These are phyloP conservation scores for Cantharellus anzutake DNA, from an alignment of 768 basidiomycete genomes.

Conservation along the genomic window DNA sequence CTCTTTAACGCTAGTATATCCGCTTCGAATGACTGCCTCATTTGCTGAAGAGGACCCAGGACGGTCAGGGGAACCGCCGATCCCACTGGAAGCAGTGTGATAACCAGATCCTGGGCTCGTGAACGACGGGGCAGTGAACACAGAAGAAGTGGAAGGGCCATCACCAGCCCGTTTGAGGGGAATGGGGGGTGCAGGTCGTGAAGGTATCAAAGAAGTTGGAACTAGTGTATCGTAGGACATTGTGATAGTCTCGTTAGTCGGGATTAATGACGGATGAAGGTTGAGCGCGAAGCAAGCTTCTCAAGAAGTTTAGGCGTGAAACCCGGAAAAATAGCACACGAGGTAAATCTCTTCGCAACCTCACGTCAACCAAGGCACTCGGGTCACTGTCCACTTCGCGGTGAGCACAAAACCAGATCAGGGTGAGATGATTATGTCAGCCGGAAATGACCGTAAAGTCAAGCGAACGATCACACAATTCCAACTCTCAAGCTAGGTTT, in stretches of 20 bases:
- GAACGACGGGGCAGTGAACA: conserved; percentile 21
- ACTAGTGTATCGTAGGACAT: conserved; percentile 2
- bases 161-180: conserved; percentile 32
- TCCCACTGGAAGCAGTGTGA: conserved; percentile 51
- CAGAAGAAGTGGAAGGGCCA: conserved; percentile 32
- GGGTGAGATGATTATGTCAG: too few relatives aligned
- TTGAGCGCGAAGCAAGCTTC: too few relatives aligned
- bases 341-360: too few relatives aligned
- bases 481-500: too few relatives aligned
- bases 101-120: conserved; percentile 35
- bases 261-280: neutral
- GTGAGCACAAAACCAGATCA: too few relatives aligned
- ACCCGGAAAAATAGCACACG: too few relatives aligned
- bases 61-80: conserved; percentile 48
- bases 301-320: too few relatives aligned
- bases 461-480: too few relatives aligned
- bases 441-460: too few relatives aligned
- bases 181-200: conserved; percentile 58
- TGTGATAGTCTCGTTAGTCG: neutral
- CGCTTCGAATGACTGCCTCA: conserved; percentile 31
- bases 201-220: conserved; percentile 39
- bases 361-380: too few relatives aligned
- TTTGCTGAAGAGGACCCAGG: conserved; percentile 19
- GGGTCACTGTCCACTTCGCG: too few relatives aligned
- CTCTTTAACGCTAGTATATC: conserved; percentile 78